These are phyloP conservation scores for Botrytis fragariae DNA, from an alignment of 2,329 filamentous ascomycete genomes.

Conservation along the genomic window DNA sequence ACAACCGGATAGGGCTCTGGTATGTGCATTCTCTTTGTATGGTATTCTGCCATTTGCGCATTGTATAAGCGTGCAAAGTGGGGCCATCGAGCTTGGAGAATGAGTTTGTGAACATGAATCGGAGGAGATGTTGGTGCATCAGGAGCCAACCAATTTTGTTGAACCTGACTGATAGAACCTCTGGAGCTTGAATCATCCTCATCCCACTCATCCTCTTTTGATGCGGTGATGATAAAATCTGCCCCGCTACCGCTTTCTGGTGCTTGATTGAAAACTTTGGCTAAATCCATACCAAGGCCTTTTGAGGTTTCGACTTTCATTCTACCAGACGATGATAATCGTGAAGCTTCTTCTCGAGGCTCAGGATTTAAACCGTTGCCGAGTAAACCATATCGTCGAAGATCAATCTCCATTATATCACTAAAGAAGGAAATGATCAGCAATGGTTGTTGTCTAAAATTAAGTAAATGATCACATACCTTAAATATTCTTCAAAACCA, in stretches of 20 bases:
- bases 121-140: conserved; percentile 70
- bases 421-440: conserved; percentile 41
- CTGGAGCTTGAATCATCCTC: conserved; percentile 57
- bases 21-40: conserved; percentile 96
- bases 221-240: conserved; percentile 88
- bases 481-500: conserved; percentile 85
- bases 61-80: conserved; percentile 92
- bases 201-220: conserved; percentile 69
- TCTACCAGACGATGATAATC: conserved; percentile 47
- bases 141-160: conserved; percentile 55
- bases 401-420: conserved; percentile 90
- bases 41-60: conserved; percentile 95
- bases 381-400: conserved; percentile 85
- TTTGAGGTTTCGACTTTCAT: conserved; percentile 56
- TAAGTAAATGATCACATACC: conserved; percentile 33
- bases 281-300: conserved; percentile 79
- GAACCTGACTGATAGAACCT: conserved; percentile 40
- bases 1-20: conserved; percentile 94
- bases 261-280: conserved; percentile 80
- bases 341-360: conserved; percentile 48
- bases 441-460: background rate
- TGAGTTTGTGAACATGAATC: conserved; percentile 93
- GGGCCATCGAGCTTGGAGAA: conserved; percentile 92
- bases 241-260: conserved; percentile 82
- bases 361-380: conserved; percentile 70